Evolutionary conservation across 1,139 yeast species (phyloP).

Genomic region (Debaryomyces subglobosus): DNA sequence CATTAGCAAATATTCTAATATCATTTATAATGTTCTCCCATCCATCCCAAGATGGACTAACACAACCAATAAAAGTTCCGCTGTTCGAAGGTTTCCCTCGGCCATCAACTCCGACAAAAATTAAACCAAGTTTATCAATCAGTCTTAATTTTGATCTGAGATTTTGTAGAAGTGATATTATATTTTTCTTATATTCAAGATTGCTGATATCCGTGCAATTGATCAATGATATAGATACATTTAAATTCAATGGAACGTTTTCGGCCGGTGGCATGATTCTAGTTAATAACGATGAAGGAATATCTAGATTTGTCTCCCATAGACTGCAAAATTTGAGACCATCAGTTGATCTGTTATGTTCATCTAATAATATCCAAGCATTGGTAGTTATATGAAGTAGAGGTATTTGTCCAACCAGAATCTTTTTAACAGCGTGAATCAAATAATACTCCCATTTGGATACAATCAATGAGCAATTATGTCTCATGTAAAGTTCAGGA

Average conservation of each 20-base stretch:
- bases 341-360: slow-evolving; percentile 40
- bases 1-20: slow-evolving; percentile 37
- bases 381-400: slow-evolving; percentile 54
- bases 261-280: slow-evolving; percentile 44
- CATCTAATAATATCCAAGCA: slow-evolving; percentile 45
- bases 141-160: slow-evolving; percentile 35
- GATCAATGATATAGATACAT: slow-evolving; percentile 49
- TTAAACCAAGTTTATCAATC: slow-evolving; percentile 56
- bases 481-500: slow-evolving; percentile 49
- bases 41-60: slow-evolving; percentile 55
- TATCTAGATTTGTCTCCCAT: slow-evolving; percentile 35
- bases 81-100: slow-evolving; percentile 31
- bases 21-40: slow-evolving; percentile 54
- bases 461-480: slow-evolving; percentile 36
- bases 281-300: slow-evolving; percentile 41
- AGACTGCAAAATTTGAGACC: slow-evolving; percentile 39
- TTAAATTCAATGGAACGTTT: slow-evolving; percentile 46
- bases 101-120: slow-evolving; percentile 55
- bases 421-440: slow-evolving; percentile 19
- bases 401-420: slow-evolving; percentile 28
- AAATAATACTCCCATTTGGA: slow-evolving; percentile 46
- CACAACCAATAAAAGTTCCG: slow-evolving; percentile 61
- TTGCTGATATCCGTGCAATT: slow-evolving; percentile 35
- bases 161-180: slow-evolving; percentile 30
- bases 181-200: slow-evolving; percentile 31